Evolutionary conservation across 192 early-diverging fungal species (phyloP).

Genomic region (Coemansia sp.): DNA sequence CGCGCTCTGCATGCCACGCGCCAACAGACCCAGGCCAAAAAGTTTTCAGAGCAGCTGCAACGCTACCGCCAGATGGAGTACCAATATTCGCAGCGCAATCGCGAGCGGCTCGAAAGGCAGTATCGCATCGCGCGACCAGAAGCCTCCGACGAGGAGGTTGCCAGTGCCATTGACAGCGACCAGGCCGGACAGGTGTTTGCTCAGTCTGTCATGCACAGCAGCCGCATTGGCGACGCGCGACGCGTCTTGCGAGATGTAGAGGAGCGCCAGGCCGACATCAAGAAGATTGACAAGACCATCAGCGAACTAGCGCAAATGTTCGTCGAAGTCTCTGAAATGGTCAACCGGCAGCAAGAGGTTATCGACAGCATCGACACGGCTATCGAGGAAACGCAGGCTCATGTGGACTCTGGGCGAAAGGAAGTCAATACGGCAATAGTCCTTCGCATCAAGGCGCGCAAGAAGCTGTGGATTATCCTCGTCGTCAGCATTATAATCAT

Average conservation of each 20-base stretch:
- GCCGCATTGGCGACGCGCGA: conserved; percentile 32
- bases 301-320: conserved; percentile 50
- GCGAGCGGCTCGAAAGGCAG: conserved; percentile 49
- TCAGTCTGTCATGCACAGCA: conserved; percentile 41
- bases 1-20: conserved; percentile 35
- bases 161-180: conserved; percentile 45
- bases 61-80: conserved; percentile 52
- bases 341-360: conserved; percentile 55
- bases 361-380: conserved; percentile 52
- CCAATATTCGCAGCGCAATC: conserved; percentile 51
- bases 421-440: conserved; percentile 53
- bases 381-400: conserved; percentile 40
- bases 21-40: conserved; percentile 37
- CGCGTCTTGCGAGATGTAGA: conserved; percentile 51
- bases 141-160: conserved; percentile 43
- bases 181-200: conserved; percentile 55
- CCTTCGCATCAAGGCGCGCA: conserved; percentile 48
- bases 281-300: conserved; percentile 50
- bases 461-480: conserved; percentile 54
- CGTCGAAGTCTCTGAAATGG: conserved; percentile 48
- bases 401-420: conserved; percentile 39
- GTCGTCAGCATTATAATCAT: conserved; percentile 42
- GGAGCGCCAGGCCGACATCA: conserved; percentile 52
- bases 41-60: conserved; percentile 47
- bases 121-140: conserved; percentile 52